Base-by-base conservation (phyloP, 2,329 filamentous ascomycete genomes). In the Colletotrichum falcatum region DNA sequence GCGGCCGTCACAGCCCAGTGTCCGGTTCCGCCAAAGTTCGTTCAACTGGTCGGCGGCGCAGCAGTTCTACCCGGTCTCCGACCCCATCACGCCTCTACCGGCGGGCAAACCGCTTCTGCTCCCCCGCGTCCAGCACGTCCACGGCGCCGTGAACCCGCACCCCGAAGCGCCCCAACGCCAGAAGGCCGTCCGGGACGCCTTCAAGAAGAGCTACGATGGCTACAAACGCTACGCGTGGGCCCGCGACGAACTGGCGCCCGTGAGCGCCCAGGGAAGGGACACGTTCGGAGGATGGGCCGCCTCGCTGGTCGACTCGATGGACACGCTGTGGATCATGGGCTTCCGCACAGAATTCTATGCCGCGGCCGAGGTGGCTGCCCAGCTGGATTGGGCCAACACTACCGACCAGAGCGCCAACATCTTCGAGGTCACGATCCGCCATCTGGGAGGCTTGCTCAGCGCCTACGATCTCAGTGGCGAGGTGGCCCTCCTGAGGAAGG, bases 401-500 rank as follows among this genome's bases (percentile, higher is more conserved):
- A 73, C 72, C 1, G 76, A 76, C 1, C 76, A 78, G 3, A 83
- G 84, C 16, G 82, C 88, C 54, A 92, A 91, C 71, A 82, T 92
- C 0, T 93, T 93, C 72, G 91, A 93, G 79, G 92, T 90, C 1
- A 92, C 86, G 11, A 93, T 93, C 66, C 86, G 91, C 48, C 93
- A 93, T 76, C 84, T 93, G 0, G 91, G 91, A 12, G 91, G 91
- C 1, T 84, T 93, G 65, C 76, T 93, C 61, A 87, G 88, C n/a
- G 91, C 91, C 0, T 92, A 92, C 76, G 91, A 93, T 75, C 77
- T 93, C 33, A 92, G 89, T 73, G 83, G 82, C 30, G 84, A 84
- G 64, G 80, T 84, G 65, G 81, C 82, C n/a, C 78, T 92, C 64
- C 80, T 92, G 39, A 80, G 80, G 30, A 92, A 92, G 77, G 89